Conservation (phyloP, 257 asterid species). For the Galeopsis tetrahit region DNA sequence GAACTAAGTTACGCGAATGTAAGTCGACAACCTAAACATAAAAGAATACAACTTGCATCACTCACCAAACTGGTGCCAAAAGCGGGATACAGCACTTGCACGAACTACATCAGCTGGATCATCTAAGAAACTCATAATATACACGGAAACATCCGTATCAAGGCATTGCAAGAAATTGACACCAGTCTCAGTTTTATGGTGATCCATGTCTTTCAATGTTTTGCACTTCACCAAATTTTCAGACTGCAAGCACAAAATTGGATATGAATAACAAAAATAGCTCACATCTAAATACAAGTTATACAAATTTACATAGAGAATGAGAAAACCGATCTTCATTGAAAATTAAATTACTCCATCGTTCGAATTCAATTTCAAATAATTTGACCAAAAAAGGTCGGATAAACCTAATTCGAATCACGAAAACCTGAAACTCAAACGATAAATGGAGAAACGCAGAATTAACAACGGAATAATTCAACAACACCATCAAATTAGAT, state of each 20-base stretch:
- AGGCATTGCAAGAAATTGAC: constrained; percentile 58
- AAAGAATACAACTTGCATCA: constrained; percentile 9
- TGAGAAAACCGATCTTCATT: background rate
- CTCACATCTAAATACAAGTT: background rate
- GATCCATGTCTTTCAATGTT: constrained; percentile 34
- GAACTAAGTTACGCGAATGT: constrained; percentile 10
- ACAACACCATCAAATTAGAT: background rate
- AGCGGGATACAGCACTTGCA: constrained; percentile 57
- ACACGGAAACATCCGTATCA: constrained; percentile 48
- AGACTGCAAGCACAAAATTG: constrained; percentile 12
- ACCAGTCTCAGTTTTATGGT: constrained; percentile 40
- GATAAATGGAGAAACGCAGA: background rate
- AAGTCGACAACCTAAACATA: constrained; percentile 1
- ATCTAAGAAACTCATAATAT: constrained; percentile 56
- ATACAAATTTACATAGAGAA: background rate
- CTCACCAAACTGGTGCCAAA: constrained; percentile 81
- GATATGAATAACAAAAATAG: constrained; percentile 1
- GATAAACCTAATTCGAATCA: constrained; percentile 1
- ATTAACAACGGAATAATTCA: constrained; percentile 2
- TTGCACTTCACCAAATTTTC: constrained; percentile 25
- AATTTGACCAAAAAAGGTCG: background rate
- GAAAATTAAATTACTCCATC: background rate
- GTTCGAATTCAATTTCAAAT: constrained; percentile 4
- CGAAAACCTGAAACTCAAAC: constrained; percentile 1
- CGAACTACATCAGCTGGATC: constrained; percentile 77